phyloP scores from a whole-genome alignment of 441 rosid genomes.

The Croton laevigatus region DNA sequence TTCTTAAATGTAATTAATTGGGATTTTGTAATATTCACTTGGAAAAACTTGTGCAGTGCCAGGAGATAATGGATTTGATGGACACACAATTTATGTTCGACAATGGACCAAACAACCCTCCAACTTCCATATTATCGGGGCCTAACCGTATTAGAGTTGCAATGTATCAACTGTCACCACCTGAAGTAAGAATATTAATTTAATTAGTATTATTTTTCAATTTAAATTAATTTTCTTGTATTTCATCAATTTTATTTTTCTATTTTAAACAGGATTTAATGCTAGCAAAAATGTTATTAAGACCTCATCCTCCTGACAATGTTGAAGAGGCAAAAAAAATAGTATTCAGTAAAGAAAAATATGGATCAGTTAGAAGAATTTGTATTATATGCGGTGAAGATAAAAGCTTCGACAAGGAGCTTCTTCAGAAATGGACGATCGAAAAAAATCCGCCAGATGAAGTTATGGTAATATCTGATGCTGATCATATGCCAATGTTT shows the following conservation, averaged over 20 bases:
- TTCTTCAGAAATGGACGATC: constrained; percentile 36
- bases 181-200: neutral
- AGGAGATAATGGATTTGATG: neutral
- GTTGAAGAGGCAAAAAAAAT: neutral
- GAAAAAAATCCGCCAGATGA: constrained; percentile 23
- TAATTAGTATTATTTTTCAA: too few relatives aligned
- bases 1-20: neutral
- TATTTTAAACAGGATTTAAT: neutral
- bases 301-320: constrained; percentile 20
- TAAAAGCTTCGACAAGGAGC: neutral
- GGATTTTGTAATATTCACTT: too few relatives aligned
- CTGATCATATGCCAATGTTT: constrained; percentile 41
- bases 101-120: neutral
- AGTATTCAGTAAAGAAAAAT: constrained; percentile 23
- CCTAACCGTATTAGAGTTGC: neutral
- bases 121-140: neutral
- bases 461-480: constrained; percentile 25
- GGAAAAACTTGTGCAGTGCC: neutral
- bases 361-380: constrained; percentile 29
- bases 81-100: neutral
- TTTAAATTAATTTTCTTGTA: neutral
- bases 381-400: constrained; percentile 30
- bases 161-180: neutral
- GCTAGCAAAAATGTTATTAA: constrained; percentile 20
- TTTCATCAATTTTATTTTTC: neutral